These are phyloP conservation scores for Hypoxylon sp. DNA, from an alignment of 2,329 filamentous ascomycete genomes.

Conservation along the genomic window DNA sequence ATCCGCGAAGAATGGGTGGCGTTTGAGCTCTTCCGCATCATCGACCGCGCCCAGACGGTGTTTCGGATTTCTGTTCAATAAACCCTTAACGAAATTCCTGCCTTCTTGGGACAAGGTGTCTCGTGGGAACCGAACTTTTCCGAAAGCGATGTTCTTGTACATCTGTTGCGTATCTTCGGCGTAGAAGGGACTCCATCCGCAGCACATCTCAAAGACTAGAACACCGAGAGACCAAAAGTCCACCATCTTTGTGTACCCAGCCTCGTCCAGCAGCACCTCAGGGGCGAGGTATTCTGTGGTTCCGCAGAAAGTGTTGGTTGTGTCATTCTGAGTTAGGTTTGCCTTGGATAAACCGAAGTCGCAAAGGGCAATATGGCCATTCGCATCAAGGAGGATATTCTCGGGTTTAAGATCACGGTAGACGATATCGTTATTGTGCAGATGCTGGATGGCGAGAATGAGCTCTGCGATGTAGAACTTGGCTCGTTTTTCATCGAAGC, in stretches of 20 bases:
- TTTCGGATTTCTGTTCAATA: slow-evolving; percentile 96
- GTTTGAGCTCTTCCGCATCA: slow-evolving; percentile 93
- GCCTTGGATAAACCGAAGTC: slow-evolving; percentile 98
- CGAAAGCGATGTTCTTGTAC: slow-evolving; percentile 99
- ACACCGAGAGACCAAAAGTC: slow-evolving; percentile 99
- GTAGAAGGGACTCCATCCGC: slow-evolving; percentile 98
- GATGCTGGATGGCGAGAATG: slow-evolving; percentile 91
- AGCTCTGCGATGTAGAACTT: slow-evolving; percentile 99
- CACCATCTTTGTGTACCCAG: slow-evolving; percentile 99
- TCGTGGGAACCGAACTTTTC: slow-evolving; percentile 94
- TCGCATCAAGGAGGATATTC: slow-evolving; percentile 95
- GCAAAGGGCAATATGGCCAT: slow-evolving; percentile 96
- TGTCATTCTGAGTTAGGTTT: slow-evolving; percentile 95
- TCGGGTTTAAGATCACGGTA: slow-evolving; percentile 98
- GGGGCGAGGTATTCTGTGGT: slow-evolving; percentile 98
- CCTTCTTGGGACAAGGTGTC: slow-evolving; percentile 95
- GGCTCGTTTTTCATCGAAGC: slow-evolving; percentile 91
- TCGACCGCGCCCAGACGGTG: slow-evolving; percentile 90
- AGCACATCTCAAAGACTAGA: slow-evolving; percentile 99
- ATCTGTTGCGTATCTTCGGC: slow-evolving; percentile 99
- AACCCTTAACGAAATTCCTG: slow-evolving; percentile 95
- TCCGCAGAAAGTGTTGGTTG: slow-evolving; percentile 98
- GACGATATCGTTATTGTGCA: slow-evolving; percentile 97
- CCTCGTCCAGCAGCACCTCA: slow-evolving; percentile 93
- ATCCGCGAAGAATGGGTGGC: slow-evolving; percentile 92